phyloP scores from a whole-genome alignment of 371 early-diverging fungal genomes.

The Mucor lusitanicus region DNA sequence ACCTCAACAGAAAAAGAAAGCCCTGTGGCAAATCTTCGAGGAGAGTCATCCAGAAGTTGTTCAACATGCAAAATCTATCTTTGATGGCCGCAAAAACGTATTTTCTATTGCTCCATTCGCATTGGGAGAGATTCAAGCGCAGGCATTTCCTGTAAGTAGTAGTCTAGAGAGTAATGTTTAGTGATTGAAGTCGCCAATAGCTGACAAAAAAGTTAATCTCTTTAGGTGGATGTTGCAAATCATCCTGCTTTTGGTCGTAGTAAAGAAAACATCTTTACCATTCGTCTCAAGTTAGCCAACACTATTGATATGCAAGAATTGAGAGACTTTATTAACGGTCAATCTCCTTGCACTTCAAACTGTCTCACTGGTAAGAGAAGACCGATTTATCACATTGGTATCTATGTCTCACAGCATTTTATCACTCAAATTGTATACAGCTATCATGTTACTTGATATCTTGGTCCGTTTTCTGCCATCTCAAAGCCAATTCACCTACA shows the following conservation, averaged over 20 bases:
- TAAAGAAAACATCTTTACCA: constrained; percentile 39
- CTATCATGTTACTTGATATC: constrained; percentile 83
- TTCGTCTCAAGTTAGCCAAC: constrained; percentile 62
- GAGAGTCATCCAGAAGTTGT: constrained; percentile 31
- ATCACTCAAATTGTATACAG: constrained; percentile 18
- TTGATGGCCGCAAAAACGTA: constrained; percentile 54
- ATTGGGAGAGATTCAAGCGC: constrained; percentile 41
- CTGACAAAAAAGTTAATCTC: constrained; percentile 1
- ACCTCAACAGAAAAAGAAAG: constrained; percentile 40
- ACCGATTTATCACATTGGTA: background rate
- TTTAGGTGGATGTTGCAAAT: constrained; percentile 40
- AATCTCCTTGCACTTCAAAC: constrained; percentile 41
- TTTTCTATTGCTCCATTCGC: constrained; percentile 40
- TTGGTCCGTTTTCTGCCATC: constrained; percentile 81
- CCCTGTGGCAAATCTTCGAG: constrained; percentile 48
- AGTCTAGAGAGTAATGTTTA: too few species aligned
- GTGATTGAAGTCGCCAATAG: too few species aligned
- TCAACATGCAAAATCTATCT: constrained; percentile 40
- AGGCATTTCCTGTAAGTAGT: constrained; percentile 44
- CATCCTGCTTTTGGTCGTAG: constrained; percentile 16
- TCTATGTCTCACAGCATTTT: too few species aligned
- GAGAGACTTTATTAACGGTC: constrained; percentile 52
- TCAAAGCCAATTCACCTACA: constrained; percentile 71
- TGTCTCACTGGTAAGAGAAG: constrained; percentile 42
- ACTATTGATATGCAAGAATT: constrained; percentile 59